Conservation (phyloP, 768 basidiomycete genomes). For the Leccinum uliginosum region DNA sequence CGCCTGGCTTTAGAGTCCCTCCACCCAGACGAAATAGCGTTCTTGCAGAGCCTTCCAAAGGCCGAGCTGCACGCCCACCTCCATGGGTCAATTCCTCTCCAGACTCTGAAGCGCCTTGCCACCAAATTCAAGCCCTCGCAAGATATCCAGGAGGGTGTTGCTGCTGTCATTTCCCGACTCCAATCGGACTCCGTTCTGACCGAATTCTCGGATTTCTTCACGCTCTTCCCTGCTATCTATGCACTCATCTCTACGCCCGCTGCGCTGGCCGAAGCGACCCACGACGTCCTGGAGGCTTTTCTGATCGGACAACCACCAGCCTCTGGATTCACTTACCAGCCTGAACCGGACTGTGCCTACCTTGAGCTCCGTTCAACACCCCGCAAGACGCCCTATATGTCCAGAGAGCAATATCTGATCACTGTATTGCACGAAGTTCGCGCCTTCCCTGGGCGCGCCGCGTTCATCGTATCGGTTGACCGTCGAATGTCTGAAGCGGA, state of each 20-base stretch:
- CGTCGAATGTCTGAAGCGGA: constrained; percentile 54
- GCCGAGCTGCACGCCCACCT: constrained; percentile 86
- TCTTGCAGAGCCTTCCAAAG: constrained; percentile 65
- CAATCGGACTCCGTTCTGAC: constrained; percentile 40
- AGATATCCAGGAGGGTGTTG: constrained; percentile 34
- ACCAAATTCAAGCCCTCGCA: constrained; percentile 29
- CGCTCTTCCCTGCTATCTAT: constrained; percentile 74
- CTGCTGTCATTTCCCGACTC: constrained; percentile 40
- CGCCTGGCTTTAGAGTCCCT: constrained; percentile 53
- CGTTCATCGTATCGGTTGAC: constrained; percentile 74
- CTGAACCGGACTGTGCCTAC: constrained; percentile 57
- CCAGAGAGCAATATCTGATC: constrained; percentile 54
- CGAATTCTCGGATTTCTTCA: constrained; percentile 70
- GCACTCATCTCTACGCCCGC: constrained; percentile 62
- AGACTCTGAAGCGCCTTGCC: constrained; percentile 59
- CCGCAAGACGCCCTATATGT: constrained; percentile 53
- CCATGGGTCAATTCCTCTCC: constrained; percentile 77
- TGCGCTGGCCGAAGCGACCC: constrained; percentile 51
- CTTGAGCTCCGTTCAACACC: constrained; percentile 86
- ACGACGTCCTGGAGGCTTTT: constrained; percentile 64
- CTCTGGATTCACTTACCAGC: constrained; percentile 26
- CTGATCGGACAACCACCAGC: constrained; percentile 32
- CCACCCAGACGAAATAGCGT: constrained; percentile 44
- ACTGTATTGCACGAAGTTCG: constrained; percentile 65
- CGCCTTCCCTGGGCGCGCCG: constrained; percentile 48